Evolutionary conservation across 805 yeast genomes (phyloP).

Genomic region (Myxozyma udenii): DNA sequence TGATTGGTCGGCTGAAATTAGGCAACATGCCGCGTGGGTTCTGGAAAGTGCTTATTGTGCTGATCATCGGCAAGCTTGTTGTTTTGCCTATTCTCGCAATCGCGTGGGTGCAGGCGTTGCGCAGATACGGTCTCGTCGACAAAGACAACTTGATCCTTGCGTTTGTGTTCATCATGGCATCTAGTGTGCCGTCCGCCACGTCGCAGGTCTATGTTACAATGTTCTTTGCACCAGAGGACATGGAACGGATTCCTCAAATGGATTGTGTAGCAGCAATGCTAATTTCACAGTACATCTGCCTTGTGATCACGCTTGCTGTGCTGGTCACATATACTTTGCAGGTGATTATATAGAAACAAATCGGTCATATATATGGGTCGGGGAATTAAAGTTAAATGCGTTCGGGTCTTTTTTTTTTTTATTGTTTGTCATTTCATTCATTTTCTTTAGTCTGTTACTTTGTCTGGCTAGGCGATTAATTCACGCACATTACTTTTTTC

Average conservation of each 20-base stretch:
- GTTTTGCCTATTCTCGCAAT: conserved; percentile 78
- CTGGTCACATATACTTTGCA: conserved; percentile 62
- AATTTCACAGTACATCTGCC: conserved; percentile 66
- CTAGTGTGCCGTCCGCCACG: conserved; percentile 85
- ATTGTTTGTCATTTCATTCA: neutral
- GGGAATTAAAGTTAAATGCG: no score
- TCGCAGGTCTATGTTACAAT: conserved; percentile 86
- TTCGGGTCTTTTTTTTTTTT: neutral
- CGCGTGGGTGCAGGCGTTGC: conserved; percentile 59
- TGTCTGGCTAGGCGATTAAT: no score
- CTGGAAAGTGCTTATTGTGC: conserved; percentile 54
- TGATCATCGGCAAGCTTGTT: conserved; percentile 59
- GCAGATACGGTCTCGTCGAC: conserved; percentile 61
- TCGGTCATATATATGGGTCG: no score
- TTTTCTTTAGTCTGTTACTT: neutral
- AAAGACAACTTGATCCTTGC: conserved; percentile 56
- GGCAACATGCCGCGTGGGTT: conserved; percentile 63
- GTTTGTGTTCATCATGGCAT: conserved; percentile 69
- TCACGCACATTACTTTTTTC: no score
- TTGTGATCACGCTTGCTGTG: conserved; percentile 70
- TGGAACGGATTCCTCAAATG: conserved; percentile 52
- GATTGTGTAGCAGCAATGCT: conserved; percentile 75
- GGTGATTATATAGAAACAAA: conserved; percentile 34
- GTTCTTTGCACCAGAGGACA: conserved; percentile 68
- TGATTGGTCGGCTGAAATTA: conserved; percentile 71